Evolutionary conservation across 345 rosid genomes (phyloP).

Genomic region (Eucalyptus virginea): DNA sequence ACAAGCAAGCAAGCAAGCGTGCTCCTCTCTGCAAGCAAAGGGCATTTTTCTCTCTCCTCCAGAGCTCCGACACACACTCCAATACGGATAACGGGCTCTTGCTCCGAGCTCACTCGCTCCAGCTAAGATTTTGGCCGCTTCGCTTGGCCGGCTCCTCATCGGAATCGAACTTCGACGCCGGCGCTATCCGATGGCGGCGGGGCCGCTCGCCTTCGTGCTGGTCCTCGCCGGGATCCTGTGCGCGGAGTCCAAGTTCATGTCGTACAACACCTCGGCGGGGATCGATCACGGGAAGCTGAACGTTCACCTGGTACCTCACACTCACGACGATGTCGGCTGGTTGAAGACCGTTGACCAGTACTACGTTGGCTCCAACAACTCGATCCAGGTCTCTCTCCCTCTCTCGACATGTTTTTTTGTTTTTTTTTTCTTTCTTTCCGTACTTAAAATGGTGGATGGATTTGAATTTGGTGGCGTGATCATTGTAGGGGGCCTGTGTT

Average conservation of each 20-base stretch:
- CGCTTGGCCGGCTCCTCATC: not conserved
- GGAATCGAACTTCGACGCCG: not conserved
- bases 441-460: not conserved
- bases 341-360: conserved; percentile 96
- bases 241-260: conserved; percentile 58
- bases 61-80: not conserved
- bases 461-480: not conserved
- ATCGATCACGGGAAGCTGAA: conserved; percentile 74
- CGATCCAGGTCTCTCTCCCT: conserved; percentile 63
- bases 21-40: not conserved
- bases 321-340: conserved; percentile 99
- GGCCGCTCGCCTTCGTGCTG: not conserved
- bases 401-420: not conserved
- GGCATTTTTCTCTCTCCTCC: not conserved
- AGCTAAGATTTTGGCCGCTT: not conserved
- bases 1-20: not conserved
- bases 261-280: conserved; percentile 75
- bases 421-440: not conserved
- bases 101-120: not conserved
- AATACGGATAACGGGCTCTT: not conserved
- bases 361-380: conserved; percentile 96
- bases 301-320: conserved; percentile 89
- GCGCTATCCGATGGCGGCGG: not conserved
- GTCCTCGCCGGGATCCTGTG: conserved; percentile 17
- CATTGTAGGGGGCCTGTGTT: conserved; percentile 78